Evolutionary conservation across 257 asterid genomes (phyloP), one percentile per base, ranked within the genome.

Genomic region (Solanum tarijense): DNA sequence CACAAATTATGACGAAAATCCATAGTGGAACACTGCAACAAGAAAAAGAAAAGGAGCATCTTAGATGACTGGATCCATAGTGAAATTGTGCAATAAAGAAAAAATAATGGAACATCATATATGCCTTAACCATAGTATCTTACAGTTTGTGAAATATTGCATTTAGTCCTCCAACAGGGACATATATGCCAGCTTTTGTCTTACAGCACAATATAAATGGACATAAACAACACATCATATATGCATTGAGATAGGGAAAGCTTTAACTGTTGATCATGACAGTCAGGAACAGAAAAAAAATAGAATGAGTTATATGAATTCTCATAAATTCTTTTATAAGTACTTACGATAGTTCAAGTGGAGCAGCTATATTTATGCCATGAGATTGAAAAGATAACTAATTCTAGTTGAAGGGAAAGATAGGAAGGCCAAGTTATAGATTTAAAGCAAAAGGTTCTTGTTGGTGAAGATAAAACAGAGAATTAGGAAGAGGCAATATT

Each of bases 21-120:
- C 94, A 92, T 27, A 92, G 94, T 3, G 93, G 94, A 36, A 91
- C 75, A 71, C 94, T 92, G 94, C 87, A 90, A 87, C 73, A 84
- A 82, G 31, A 66, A 86, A 39, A 74, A 55, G 36, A n/a, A 2
- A 38, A 72, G 21, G 23, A 48, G 18, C 23, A 1, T 41, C 73
- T 65, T 48, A 76, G 79, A 62, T 43, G 16, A 32, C 38, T 48
- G 36, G n/a, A 46, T 81, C 85, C 85, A 29, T 9, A 25, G 65
- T 85, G 12, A 60, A 38, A 38, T 62, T 9, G 55, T 84, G 87
- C 12, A 36, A 25, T 36, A 38, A n/a, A 85, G 12, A 2, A 14
- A 27, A 25, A 79, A 43, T 14, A 7, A 55, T 18, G 9, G 62
- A 43, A 38, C 5, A 39, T 76, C 20, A 21, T 21, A 74, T 18